Conservation (phyloP, 176 grass and related monocot species). For the Eragrostis curvula region DNA sequence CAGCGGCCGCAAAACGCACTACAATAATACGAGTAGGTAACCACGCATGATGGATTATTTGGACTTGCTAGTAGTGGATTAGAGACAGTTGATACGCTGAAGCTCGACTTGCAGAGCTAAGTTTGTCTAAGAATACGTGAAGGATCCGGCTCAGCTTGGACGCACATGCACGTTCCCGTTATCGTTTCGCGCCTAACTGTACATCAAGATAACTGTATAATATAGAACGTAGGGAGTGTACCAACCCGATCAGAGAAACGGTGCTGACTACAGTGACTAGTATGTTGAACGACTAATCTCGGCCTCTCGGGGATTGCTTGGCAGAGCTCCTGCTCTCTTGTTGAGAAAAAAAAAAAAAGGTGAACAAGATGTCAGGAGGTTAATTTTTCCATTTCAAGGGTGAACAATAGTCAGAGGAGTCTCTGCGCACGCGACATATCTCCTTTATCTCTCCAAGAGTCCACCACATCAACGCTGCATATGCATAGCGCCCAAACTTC, state of each 20-base stretch:
- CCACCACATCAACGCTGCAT: not conserved
- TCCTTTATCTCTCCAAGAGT: not conserved
- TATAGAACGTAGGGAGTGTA: not conserved
- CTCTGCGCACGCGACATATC: not conserved
- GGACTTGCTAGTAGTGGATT: not conserved
- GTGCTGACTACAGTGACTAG: not conserved
- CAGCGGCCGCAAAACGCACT: not conserved
- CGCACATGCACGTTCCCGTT: not conserved
- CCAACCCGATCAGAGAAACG: not conserved
- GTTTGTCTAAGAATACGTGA: not conserved
- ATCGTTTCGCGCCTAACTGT: slow-evolving; percentile 18
- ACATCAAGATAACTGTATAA: not conserved
- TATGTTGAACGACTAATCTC: not conserved
- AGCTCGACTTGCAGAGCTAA: not conserved
- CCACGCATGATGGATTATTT: not conserved
- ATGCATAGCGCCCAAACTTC: not conserved
- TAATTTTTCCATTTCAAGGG: not conserved
- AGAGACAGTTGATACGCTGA: slow-evolving; percentile 21
- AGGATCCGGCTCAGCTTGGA: not conserved
- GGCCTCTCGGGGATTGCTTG: too few relatives aligned
- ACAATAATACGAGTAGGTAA: not conserved
- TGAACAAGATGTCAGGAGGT: too few relatives aligned
- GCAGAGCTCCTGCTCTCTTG: too few relatives aligned
- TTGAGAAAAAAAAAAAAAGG: too few relatives aligned
- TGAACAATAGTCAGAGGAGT: not conserved